phyloP scores from a whole-genome alignment of 371 early-diverging fungal species.

The Circinella umbellata region DNA sequence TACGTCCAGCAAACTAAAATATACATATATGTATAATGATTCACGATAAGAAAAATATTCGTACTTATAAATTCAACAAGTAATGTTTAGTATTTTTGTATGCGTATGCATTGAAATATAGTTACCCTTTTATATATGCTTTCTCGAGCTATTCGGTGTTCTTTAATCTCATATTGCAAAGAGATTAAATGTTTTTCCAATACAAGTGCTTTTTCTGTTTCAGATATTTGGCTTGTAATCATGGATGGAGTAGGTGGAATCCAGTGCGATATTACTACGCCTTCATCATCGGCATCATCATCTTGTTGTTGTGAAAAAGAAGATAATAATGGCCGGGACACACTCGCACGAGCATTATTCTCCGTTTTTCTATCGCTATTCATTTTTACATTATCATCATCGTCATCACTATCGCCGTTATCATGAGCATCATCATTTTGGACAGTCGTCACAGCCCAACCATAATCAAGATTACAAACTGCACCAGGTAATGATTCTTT shows the following conservation, averaged over 20 bases:
- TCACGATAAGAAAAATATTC: too few relatives aligned
- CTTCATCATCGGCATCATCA: neutral
- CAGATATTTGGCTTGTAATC: conserved; percentile 20
- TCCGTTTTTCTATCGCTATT: neutral
- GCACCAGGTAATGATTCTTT: conserved; percentile 37
- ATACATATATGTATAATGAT: too few relatives aligned
- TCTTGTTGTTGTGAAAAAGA: neutral
- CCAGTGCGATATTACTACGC: conserved; percentile 29
- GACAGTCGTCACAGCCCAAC: conserved; percentile 23
- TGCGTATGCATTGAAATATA: conserved; percentile 9
- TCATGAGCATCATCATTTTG: neutral
- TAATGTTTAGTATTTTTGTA: too few relatives aligned
- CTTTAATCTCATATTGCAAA: conserved; percentile 20
- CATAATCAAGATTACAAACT: conserved; percentile 41
- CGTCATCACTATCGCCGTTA: neutral
- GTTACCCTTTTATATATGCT: conserved; percentile 17
- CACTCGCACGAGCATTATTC: neutral
- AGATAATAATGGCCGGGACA: too few relatives aligned
- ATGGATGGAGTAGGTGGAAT: conserved; percentile 33
- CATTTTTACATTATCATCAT: too few relatives aligned
- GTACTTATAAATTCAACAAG: too few relatives aligned
- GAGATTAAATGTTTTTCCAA: conserved; percentile 9
- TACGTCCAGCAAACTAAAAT: conserved; percentile 13
- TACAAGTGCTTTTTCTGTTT: conserved; percentile 17
- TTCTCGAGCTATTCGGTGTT: conserved; percentile 25